Evolutionary conservation across 2,329 filamentous ascomycete genomes (phyloP), one percentile per base, ranked within the genome.

Genomic region (Paecilomyces dactylethromorphus): DNA sequence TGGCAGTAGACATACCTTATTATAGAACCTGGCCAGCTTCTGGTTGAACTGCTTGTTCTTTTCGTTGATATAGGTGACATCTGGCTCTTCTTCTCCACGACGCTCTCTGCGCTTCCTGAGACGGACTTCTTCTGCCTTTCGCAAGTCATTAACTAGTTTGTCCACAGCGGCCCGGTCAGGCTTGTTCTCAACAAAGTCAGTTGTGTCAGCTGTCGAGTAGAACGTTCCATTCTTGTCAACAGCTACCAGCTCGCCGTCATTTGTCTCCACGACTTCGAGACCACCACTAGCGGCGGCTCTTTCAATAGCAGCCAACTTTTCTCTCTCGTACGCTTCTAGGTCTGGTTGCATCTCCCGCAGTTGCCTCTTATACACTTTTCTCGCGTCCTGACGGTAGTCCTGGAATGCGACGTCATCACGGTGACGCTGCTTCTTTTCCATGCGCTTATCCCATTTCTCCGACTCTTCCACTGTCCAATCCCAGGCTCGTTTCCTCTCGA

Each of bases 11-110:
- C 77, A 61, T 75, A 82, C 81, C 78, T 96, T 96, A 79, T 99
- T 94, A 78, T 99, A 99, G 79, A 97, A 99, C 65, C 94, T 83
- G 57, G 89, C 82, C 75, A 99, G 81, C 80, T 99, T 97, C 80
- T 96, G 87, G 85, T 99, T 99, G 81, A 99, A 99, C 82, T 97
- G 92, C 82, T 97, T 97, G 82, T 99, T 99, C 88, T 99, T 97
- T 78, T 97, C 92, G 78, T 99, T 99, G 84, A 99, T 99, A 77
- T 96, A 97, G 7, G 93, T 97, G 68, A 97, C 90, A 75, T 99
- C 94, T 29, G 86, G 88, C 54, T 92, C 90, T 63, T 96, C 92
- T 59, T 92, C 91, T 62, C 87, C 88, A 72, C 87, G 84, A 72
- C 92, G 83, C 64, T 95, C 91, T 72, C 85, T 87, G 68, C 92